Evolutionary conservation across 179 eudicot genomes (phyloP).

Genomic region (Corrigiola litoralis): DNA sequence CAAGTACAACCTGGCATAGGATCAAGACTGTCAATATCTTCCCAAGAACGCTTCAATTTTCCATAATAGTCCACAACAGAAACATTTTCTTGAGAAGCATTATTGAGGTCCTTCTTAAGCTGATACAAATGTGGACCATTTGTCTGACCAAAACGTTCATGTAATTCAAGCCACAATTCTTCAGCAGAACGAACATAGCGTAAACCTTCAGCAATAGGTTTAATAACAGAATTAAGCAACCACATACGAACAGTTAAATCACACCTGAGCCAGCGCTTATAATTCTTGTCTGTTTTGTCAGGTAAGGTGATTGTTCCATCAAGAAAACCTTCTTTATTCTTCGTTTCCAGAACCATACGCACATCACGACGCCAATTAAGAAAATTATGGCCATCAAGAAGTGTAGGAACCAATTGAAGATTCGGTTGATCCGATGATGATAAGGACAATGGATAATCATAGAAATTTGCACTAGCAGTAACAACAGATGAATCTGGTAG

Average conservation of each 20-base stretch:
- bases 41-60: background rate
- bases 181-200: background rate
- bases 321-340: background rate
- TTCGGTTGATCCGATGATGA: background rate
- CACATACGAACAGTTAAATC: background rate
- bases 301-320: background rate
- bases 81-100: background rate
- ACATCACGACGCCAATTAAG: background rate
- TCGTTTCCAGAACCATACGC: background rate
- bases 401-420: background rate
- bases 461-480: too few relatives aligned
- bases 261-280: background rate
- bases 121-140: background rate
- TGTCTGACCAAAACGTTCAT: background rate
- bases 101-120: background rate
- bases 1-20: background rate
- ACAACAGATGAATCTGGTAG: too few relatives aligned
- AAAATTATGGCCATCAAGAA: background rate
- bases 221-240: background rate
- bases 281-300: background rate
- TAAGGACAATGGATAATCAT: background rate
- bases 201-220: background rate
- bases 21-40: background rate
- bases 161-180: background rate
- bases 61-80: background rate